These are phyloP conservation scores for Orbilia ellipsospora DNA, from an alignment of 2,329 filamentous ascomycete genomes.

Conservation along the genomic window DNA sequence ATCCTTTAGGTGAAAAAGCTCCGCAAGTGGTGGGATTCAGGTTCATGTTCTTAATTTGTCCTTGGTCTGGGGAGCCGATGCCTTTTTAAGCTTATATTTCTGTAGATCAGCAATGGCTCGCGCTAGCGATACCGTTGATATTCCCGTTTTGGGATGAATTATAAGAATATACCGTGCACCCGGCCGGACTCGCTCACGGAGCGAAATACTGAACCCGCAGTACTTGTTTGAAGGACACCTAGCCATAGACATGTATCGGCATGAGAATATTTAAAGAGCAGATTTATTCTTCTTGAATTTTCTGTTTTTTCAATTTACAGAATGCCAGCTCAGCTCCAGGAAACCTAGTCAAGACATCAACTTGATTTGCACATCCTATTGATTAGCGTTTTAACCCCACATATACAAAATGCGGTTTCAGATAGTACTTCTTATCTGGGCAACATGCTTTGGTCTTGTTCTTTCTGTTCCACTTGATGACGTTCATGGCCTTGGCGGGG, in stretches of 20 bases:
- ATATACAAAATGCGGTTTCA: conserved; percentile 12
- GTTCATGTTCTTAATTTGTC: background rate
- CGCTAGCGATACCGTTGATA: conserved; percentile 2
- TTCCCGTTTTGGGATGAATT: background rate
- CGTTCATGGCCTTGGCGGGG: background rate
- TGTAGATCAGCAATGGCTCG: conserved; percentile 13
- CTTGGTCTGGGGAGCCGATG: conserved; percentile 3
- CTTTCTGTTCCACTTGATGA: conserved; percentile 13
- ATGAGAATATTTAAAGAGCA: too few relatives aligned
- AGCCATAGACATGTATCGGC: too few relatives aligned
- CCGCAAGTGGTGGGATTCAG: conserved; percentile 6
- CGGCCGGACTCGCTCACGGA: too few relatives aligned
- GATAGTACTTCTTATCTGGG: conserved; percentile 16
- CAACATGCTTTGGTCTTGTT: conserved; percentile 8
- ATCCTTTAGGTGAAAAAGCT: background rate
- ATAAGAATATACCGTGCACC: too few relatives aligned
- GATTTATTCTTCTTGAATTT: too few relatives aligned
- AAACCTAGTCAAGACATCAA: too few relatives aligned
- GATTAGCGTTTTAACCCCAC: background rate
- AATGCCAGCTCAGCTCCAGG: too few relatives aligned
- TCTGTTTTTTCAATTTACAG: too few relatives aligned
- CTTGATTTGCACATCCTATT: too few relatives aligned
- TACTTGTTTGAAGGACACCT: too few relatives aligned
- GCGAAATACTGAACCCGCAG: too few relatives aligned
- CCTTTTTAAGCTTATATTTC: conserved; percentile 2